These are phyloP conservation scores for Malbranchea zuffiana DNA, from an alignment of 2,329 filamentous ascomycete genomes.

Conservation along the genomic window DNA sequence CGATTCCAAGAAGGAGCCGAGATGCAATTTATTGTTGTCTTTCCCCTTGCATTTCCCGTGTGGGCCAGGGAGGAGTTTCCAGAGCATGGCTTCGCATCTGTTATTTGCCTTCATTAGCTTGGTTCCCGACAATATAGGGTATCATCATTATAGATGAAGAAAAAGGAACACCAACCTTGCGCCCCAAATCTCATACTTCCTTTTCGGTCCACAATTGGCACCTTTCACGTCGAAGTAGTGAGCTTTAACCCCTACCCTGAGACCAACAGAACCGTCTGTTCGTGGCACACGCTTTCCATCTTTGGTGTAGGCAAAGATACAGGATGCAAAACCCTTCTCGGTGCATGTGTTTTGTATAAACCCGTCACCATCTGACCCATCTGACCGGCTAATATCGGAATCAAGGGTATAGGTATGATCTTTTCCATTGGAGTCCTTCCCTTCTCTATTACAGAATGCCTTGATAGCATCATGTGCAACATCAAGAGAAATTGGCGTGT, in stretches of 20 bases:
- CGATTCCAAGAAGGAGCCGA: slow-evolving; percentile 4
- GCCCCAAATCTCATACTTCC: slow-evolving; percentile 4
- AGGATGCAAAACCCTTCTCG: slow-evolving; percentile 1
- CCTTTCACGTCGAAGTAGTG: neutral
- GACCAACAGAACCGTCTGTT: neutral
- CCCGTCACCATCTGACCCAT: neutral
- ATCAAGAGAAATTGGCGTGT: slow-evolving; percentile 2
- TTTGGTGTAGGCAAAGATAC: slow-evolving; percentile 1
- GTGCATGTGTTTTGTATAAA: slow-evolving; percentile 9
- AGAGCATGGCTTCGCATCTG: slow-evolving; percentile 6
- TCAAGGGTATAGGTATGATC: slow-evolving; percentile 9
- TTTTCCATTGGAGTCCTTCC: too few relatives aligned
- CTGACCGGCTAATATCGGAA: slow-evolving; percentile 1
- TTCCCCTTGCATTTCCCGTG: slow-evolving; percentile 1
- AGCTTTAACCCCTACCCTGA: neutral
- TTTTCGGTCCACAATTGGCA: neutral
- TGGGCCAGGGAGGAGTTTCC: slow-evolving; percentile 2
- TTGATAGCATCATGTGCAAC: slow-evolving; percentile 14
- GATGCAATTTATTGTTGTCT: slow-evolving; percentile 2
- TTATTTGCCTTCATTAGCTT: neutral
- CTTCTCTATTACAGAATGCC: slow-evolving; percentile 8
- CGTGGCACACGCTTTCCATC: slow-evolving; percentile 3
- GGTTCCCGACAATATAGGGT: neutral
- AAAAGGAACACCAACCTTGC: slow-evolving; percentile 1
- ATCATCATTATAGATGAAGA: neutral